These are phyloP conservation scores for Ascochyta koolunga DNA, from an alignment of 2,329 filamentous ascomycete genomes.

Conservation along the genomic window DNA sequence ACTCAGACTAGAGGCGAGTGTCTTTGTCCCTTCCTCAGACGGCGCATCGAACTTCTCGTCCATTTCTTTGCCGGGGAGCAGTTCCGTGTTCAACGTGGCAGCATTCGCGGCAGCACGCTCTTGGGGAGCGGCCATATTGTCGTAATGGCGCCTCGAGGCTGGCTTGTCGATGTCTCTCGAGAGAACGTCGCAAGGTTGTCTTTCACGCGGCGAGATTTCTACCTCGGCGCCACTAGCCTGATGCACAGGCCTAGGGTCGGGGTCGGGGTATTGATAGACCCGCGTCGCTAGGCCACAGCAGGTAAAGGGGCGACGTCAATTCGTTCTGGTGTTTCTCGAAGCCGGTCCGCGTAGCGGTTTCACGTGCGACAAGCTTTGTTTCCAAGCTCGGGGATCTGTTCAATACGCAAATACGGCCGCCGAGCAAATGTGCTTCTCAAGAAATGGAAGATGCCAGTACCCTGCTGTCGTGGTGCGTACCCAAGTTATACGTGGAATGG, in stretches of 20 bases:
- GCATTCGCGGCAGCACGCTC: slow-evolving; percentile 13
- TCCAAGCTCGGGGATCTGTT: neutral
- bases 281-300: slow-evolving; percentile 9
- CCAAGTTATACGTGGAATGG: neutral
- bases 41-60: slow-evolving; percentile 34
- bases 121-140: slow-evolving; percentile 14
- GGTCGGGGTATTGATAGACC: slow-evolving; percentile 6
- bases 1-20: slow-evolving; percentile 33
- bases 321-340: slow-evolving; percentile 5
- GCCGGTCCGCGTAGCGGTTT: slow-evolving; percentile 7
- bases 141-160: slow-evolving; percentile 8
- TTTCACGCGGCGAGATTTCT: slow-evolving; percentile 13
- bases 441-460: neutral
- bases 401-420: slow-evolving; percentile 11
- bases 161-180: slow-evolving; percentile 5
- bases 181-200: slow-evolving; percentile 7
- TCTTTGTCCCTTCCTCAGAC: slow-evolving; percentile 28
- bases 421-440: neutral
- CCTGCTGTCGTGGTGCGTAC: neutral
- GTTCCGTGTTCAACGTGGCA: slow-evolving; percentile 6
- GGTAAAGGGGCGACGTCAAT: slow-evolving; percentile 14
- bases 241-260: slow-evolving; percentile 8
- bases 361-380: slow-evolving; percentile 12
- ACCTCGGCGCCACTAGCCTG: slow-evolving; percentile 14
- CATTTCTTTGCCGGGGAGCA: slow-evolving; percentile 16